Conservation (phyloP, 352 stramenopile genomes). For the Phytopythium ostracodes region DNA sequence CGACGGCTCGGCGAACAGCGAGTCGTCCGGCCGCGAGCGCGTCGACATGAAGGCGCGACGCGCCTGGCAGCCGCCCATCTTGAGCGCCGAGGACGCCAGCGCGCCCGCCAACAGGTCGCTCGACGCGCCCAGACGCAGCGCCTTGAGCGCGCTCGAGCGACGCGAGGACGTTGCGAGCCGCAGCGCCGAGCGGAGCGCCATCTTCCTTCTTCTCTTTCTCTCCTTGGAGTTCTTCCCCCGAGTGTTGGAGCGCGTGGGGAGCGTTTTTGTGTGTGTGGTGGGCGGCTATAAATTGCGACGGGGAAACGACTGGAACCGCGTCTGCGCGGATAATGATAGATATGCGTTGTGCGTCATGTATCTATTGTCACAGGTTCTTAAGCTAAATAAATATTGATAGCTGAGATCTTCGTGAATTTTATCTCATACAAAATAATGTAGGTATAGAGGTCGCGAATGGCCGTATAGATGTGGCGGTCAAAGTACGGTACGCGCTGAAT, state of each 20-base stretch:
- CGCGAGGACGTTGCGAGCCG: slow-evolving; percentile 11
- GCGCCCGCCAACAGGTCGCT: slow-evolving; percentile 1
- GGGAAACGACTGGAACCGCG: neutral
- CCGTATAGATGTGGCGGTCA: slow-evolving; percentile 2
- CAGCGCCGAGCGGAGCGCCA: slow-evolving; percentile 20
- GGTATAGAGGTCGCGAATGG: neutral
- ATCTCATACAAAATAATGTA: neutral
- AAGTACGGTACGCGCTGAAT: neutral
- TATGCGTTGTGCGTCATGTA: too few relatives aligned
- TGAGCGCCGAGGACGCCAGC: slow-evolving; percentile 10
- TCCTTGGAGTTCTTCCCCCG: neutral
- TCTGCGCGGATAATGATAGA: neutral
- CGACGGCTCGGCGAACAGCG: slow-evolving; percentile 59
- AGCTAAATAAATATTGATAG: neutral
- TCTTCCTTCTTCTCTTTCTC: slow-evolving; percentile 18
- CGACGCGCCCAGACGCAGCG: neutral
- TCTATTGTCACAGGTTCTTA: neutral
- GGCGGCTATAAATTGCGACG: too few relatives aligned
- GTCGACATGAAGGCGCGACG: slow-evolving; percentile 69
- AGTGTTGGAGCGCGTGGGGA: neutral
- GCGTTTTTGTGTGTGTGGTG: neutral
- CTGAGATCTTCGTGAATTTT: too few relatives aligned
- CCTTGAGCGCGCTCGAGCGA: slow-evolving; percentile 1
- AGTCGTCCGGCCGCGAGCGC: slow-evolving; percentile 29
- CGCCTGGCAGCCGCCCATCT: slow-evolving; percentile 8